Percentiles rank a stretch among this genome's conserved stretches.
Conservation (phyloP, 345 rosid species). For the Erucastrum elatum region DNA sequence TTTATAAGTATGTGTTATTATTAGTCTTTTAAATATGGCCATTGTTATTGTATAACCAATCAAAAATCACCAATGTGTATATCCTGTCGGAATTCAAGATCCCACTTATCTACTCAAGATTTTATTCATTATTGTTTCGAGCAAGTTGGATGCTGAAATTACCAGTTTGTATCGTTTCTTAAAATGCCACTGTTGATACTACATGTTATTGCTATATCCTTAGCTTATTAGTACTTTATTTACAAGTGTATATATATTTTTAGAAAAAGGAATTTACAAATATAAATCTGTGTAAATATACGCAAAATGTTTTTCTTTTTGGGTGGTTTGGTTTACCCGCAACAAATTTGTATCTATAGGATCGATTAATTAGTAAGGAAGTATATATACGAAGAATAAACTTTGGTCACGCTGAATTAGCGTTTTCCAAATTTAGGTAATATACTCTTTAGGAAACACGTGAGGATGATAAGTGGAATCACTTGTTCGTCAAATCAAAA, state of each 20-base stretch:
- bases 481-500: conserved; percentile 6
- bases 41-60: background rate
- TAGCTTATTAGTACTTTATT: background rate
- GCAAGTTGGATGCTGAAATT: conserved; percentile 6
- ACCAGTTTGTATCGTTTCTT: background rate
- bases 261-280: no score
- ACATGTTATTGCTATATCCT: background rate
- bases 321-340: background rate
- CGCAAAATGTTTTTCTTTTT: background rate
- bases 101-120: background rate
- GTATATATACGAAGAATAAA: background rate
- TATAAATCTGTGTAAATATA: background rate
- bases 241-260: background rate
- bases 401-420: background rate
- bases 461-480: background rate
- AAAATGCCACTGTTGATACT: background rate
- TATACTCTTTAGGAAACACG: background rate
- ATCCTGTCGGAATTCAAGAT: conserved; percentile 13
- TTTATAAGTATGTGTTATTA: background rate
- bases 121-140: background rate
- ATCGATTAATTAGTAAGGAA: background rate
- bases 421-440: conserved; percentile 20
- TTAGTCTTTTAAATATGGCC: background rate
- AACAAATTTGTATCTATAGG: background rate
- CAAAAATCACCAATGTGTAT: background rate